Evolutionary conservation across 352 stramenopile species (phyloP).

Genomic region (Phytophthora pseudosyringae): DNA sequence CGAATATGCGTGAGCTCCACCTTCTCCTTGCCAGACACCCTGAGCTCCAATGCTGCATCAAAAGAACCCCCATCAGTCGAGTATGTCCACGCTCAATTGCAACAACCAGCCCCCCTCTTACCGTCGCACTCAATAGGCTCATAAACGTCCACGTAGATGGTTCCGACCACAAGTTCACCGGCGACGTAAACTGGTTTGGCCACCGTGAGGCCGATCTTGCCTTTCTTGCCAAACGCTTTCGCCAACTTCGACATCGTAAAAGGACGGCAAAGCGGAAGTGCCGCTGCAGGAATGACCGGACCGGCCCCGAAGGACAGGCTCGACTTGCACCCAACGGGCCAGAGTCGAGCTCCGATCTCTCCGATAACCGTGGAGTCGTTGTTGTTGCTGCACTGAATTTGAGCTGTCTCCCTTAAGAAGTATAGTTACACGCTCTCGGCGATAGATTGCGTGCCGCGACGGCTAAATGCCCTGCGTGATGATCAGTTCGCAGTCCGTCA

Average conservation of each 20-base stretch:
- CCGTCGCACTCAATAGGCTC: constrained; percentile 70
- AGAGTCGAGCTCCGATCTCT: constrained; percentile 61
- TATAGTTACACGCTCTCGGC: constrained; percentile 85
- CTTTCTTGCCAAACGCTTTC: constrained; percentile 66
- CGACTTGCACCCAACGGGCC: too few species aligned
- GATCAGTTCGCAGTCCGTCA: constrained; percentile 57
- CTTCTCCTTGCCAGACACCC: constrained; percentile 71
- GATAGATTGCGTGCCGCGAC: constrained; percentile 70
- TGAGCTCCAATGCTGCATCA: constrained; percentile 61
- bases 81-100: background rate
- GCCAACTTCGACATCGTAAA: constrained; percentile 57
- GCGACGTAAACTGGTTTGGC: constrained; percentile 68
- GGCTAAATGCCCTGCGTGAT: too few species aligned
- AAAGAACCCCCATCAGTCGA: background rate
- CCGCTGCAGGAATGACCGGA: too few species aligned
- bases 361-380: constrained; percentile 61
- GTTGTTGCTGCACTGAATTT: constrained; percentile 68
- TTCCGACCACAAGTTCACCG: constrained; percentile 61
- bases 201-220: constrained; percentile 62
- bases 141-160: constrained; percentile 58
- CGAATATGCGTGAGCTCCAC: constrained; percentile 53
- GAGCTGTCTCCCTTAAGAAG: constrained; percentile 56
- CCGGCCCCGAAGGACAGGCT: too few species aligned
- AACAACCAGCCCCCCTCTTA: constrained; percentile 21
- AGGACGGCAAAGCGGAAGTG: constrained; percentile 20